Evolutionary conservation across 768 basidiomycete genomes (phyloP).

Genomic region (Lactifluus subvellereus): DNA sequence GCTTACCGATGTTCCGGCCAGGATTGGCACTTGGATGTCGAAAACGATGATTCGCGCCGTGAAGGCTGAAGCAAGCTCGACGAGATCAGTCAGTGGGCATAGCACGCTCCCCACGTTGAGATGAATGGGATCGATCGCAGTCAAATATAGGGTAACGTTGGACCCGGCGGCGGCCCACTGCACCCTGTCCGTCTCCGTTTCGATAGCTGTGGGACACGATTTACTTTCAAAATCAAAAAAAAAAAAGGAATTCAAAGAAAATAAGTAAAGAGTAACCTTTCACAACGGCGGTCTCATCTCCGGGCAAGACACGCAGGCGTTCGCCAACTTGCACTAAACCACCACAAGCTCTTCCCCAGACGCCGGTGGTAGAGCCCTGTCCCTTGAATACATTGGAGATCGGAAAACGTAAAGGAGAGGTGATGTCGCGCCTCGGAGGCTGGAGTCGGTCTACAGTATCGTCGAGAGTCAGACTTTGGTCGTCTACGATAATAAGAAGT

Average conservation of each 20-base stretch:
- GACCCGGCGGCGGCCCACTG: slow-evolving; percentile 89
- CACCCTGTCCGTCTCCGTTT: slow-evolving; percentile 68
- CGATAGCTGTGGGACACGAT: slow-evolving; percentile 55
- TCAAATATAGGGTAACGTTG: slow-evolving; percentile 82
- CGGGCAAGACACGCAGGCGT: slow-evolving; percentile 77
- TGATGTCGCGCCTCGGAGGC: slow-evolving; percentile 73
- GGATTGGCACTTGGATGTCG: slow-evolving; percentile 87
- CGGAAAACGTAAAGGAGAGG: slow-evolving; percentile 75
- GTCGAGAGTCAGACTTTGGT: slow-evolving; percentile 1
- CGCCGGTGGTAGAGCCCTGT: slow-evolving; percentile 67
- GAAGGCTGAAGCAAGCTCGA: slow-evolving; percentile 74
- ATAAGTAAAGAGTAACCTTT: slow-evolving; percentile 36
- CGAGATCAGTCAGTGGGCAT: slow-evolving; percentile 63
- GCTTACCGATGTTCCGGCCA: slow-evolving; percentile 74
- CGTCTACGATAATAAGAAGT: neutral
- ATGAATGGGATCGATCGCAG: slow-evolving; percentile 79
- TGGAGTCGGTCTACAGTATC: slow-evolving; percentile 62
- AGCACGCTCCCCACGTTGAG: slow-evolving; percentile 85
- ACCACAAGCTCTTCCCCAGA: slow-evolving; percentile 78
- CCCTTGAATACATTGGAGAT: slow-evolving; percentile 95
- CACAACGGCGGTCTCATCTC: slow-evolving; percentile 83
- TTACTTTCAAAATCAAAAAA: neutral
- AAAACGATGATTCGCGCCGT: slow-evolving; percentile 89
- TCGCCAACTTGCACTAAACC: slow-evolving; percentile 94
- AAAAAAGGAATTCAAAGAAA: neutral